These are phyloP conservation scores for Stentor coeruleus DNA, from an alignment of 73 alveolate genomes.

Conservation along the genomic window DNA sequence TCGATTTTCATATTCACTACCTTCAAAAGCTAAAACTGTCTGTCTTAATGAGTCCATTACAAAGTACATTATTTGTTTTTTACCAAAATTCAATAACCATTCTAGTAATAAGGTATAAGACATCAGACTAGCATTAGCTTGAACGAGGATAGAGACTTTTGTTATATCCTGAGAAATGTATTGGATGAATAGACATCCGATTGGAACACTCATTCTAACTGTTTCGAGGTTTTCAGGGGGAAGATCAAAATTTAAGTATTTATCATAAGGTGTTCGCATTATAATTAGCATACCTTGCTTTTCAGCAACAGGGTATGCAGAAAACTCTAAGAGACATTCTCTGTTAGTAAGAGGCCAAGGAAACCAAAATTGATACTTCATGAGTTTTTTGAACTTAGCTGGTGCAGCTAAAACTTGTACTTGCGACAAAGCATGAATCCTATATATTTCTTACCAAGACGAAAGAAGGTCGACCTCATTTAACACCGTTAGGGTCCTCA, in stretches of 20 bases:
- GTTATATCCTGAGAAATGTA: background rate
- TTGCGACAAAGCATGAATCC: background rate
- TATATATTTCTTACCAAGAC: background rate
- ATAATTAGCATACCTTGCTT: background rate
- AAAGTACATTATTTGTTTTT: background rate
- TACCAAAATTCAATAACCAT: background rate
- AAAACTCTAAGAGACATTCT: background rate
- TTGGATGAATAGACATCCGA: background rate
- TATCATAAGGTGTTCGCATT: conserved; percentile 5
- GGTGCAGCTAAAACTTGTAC: background rate
- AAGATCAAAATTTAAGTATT: background rate
- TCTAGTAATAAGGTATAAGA: background rate
- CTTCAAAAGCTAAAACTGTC: background rate
- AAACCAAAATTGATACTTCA: background rate
- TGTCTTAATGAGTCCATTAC: background rate
- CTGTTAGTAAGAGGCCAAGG: background rate
- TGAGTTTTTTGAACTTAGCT: background rate
- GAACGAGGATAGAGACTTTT: background rate
- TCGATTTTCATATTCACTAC: background rate
- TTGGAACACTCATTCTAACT: background rate
- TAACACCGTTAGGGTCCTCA: background rate
- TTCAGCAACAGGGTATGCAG: background rate
- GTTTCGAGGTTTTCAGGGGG: background rate
- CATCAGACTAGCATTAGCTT: background rate
- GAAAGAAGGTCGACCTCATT: background rate